Evolutionary conservation across 2,329 filamentous ascomycete species (phyloP), one percentile per base, ranked within the genome.

Genomic region (Onygenales sp.): DNA sequence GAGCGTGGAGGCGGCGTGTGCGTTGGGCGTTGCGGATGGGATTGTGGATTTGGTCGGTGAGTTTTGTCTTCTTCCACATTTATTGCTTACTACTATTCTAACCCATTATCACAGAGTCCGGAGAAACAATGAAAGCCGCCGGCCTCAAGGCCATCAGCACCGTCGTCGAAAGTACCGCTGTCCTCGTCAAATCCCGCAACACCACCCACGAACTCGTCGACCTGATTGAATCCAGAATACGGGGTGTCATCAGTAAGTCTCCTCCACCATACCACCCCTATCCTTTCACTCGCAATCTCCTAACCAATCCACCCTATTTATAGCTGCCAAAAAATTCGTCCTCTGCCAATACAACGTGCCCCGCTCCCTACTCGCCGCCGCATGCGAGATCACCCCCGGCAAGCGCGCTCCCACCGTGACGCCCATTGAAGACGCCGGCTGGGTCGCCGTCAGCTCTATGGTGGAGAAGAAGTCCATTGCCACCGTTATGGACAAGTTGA

Each of bases 321-420:
- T 57, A 83, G 81, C 89, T 43, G 93, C 93, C 8, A 89, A 98
- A 74, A 86, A 84, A 71, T 97, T 87, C 67, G 89, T 97, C 32
- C 82, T 97, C 33, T 97, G 93, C 76, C 90, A 94, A 67, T 98
- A 97, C 79, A 98, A 98, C 73, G 82, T 97, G 55, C 80, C 87
- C 61, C 83, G 91, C 57, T 68, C 72, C 47, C 80, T 81, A 52
- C 81, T 98, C 54, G 65, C 77, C 7, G 74, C 76, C 35, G 91
- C 87, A 7, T 82, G 79, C 46, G 80, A 80, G 61, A 87, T 97
- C 67, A 96, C 93, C 0, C 93, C 93, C 0, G 93, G 93, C 57
- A 95, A 93, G 75, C 86, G 93, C 50, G 91, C 93, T 2, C 89
- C 93, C 2, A 97, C 92, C 2, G 80, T 97, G 61, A 96, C 87